Evolutionary conservation across 2,329 filamentous ascomycete species (phyloP).

Genomic region (Aspergillus carbonarius): DNA sequence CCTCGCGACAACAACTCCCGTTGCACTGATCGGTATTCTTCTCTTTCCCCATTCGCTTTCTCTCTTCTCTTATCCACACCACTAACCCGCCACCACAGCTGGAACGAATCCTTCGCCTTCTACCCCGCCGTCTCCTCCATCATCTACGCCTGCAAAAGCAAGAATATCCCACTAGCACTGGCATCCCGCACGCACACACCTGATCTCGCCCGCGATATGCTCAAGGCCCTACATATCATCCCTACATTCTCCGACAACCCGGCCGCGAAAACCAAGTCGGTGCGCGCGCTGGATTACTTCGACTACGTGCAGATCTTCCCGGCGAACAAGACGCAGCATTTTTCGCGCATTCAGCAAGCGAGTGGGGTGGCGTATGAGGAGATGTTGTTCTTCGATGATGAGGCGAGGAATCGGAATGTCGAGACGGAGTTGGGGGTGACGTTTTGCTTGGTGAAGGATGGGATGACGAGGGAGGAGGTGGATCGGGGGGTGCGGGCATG

Average conservation of each 20-base stretch:
- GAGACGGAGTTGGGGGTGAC: conserved; percentile 71
- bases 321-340: conserved; percentile 80
- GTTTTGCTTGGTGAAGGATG: conserved; percentile 79
- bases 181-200: conserved; percentile 81
- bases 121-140: conserved; percentile 69
- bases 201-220: conserved; percentile 74
- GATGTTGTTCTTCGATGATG: conserved; percentile 96
- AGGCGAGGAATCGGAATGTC: conserved; percentile 81
- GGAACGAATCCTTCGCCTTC: conserved; percentile 68
- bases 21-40: conserved; percentile 41
- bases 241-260: conserved; percentile 42
- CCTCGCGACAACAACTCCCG: conserved; percentile 55
- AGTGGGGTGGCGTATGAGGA: conserved; percentile 73
- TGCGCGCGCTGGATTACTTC: conserved; percentile 53
- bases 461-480: conserved; percentile 72
- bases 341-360: conserved; percentile 68
- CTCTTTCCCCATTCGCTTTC: not conserved
- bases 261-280: conserved; percentile 47
- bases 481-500: conserved; percentile 78
- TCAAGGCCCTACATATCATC: conserved; percentile 69
- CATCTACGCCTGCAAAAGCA: conserved; percentile 59
- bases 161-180: conserved; percentile 62
- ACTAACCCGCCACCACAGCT: conserved; percentile 29
- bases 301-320: conserved; percentile 66
- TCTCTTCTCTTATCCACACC: conserved; percentile 8